Percentiles rank a stretch among this genome's conserved stretches.
phyloP scores from a whole-genome alignment of 129 eudicot species.

The Sambucus nigra region DNA sequence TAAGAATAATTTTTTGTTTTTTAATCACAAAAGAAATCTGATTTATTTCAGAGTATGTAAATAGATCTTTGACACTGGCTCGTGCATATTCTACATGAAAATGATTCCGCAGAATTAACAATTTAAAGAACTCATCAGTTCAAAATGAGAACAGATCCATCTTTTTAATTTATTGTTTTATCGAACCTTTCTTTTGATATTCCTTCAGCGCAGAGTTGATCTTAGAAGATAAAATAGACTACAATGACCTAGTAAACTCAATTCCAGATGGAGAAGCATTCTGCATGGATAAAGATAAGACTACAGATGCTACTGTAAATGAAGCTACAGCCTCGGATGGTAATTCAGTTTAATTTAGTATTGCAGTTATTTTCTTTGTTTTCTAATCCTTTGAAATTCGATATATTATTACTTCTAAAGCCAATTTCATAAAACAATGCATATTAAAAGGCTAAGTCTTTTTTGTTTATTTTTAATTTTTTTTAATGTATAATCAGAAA shows the following conservation, averaged over 20 bases:
- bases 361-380: neutral
- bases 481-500: no score
- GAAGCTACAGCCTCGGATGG: constrained; percentile 26
- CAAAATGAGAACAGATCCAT: neutral
- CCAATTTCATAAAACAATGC: constrained; percentile 1
- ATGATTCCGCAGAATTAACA: neutral
- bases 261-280: constrained; percentile 30
- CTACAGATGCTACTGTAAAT: constrained; percentile 14
- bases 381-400: neutral
- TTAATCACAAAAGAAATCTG: no score
- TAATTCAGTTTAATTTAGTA: constrained; percentile 10
- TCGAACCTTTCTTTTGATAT: constrained; percentile 10
- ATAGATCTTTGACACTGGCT: no score
- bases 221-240: constrained; percentile 63
- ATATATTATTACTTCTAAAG: neutral
- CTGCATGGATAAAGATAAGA: constrained; percentile 19
- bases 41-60: no score
- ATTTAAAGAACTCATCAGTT: neutral
- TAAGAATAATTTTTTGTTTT: no score
- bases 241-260: constrained; percentile 70
- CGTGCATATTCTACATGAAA: constrained; percentile 1
- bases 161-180: neutral
- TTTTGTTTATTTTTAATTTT: no score
- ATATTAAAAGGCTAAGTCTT: neutral
- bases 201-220: constrained; percentile 66